Percentiles rank a stretch among this genome's conserved stretches.
Conservation (phyloP, 1,284 basidiomycete species). For the Apiotrichum domesticum region DNA sequence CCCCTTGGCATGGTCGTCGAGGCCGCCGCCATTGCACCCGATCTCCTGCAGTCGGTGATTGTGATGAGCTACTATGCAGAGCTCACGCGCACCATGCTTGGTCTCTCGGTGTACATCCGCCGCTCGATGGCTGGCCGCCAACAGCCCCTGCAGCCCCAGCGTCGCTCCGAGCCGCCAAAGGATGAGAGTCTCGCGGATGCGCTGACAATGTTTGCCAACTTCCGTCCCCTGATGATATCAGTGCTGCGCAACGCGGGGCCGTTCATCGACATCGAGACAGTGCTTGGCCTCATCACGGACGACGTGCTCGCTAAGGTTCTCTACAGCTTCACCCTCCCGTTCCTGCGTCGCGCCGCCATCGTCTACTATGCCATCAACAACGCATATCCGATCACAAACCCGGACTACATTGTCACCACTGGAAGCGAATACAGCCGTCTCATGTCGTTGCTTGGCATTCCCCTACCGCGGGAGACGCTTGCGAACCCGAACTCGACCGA, state of each 20-base stretch:
- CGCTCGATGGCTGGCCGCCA: slow-evolving; percentile 29
- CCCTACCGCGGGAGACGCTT: slow-evolving; percentile 63
- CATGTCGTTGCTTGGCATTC: slow-evolving; percentile 67
- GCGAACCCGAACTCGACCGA: slow-evolving; percentile 63
- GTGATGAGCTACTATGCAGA: slow-evolving; percentile 82
- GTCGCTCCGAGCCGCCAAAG: slow-evolving; percentile 47
- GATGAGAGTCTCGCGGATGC: slow-evolving; percentile 32
- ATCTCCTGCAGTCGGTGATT: slow-evolving; percentile 76
- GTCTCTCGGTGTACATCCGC: slow-evolving; percentile 53
- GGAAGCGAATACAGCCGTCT: slow-evolving; percentile 69
- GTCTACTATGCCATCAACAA: slow-evolving; percentile 67
- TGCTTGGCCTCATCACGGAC: slow-evolving; percentile 37
- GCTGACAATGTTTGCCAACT: slow-evolving; percentile 28
- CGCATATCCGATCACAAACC: slow-evolving; percentile 52
- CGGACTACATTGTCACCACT: slow-evolving; percentile 51
- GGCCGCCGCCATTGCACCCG: slow-evolving; percentile 77
- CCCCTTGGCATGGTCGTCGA: slow-evolving; percentile 83
- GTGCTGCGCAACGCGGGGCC: slow-evolving; percentile 39
- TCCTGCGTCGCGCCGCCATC: slow-evolving; percentile 84
- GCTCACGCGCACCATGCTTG: slow-evolving; percentile 74
- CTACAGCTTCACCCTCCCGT: slow-evolving; percentile 85
- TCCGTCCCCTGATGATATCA: slow-evolving; percentile 45
- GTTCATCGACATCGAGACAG: slow-evolving; percentile 33
- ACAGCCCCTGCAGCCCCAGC: slow-evolving; percentile 6
- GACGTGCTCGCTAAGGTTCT: slow-evolving; percentile 68